These are phyloP conservation scores for Stagonosporopsis chrysanthemi DNA, from an alignment of 2,329 filamentous ascomycete species.

Conservation along the genomic window DNA sequence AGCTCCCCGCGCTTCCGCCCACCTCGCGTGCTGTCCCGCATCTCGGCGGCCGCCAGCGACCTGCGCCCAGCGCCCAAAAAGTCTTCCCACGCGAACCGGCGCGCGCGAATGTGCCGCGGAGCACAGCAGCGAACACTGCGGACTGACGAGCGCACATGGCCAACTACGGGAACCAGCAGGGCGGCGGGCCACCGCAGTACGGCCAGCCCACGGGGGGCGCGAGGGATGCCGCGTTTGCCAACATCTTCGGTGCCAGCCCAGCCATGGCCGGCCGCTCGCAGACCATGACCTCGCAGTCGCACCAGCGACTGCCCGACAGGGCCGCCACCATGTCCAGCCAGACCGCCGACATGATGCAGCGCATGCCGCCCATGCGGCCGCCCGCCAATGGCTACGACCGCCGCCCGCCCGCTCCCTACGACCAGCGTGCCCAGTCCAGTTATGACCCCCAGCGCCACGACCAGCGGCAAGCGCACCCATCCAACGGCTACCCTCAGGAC, in stretches of 20 bases:
- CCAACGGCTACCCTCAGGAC: slow-evolving; percentile 50
- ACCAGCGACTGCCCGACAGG: slow-evolving; percentile 69
- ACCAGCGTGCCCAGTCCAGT: slow-evolving; percentile 35
- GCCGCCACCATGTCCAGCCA: slow-evolving; percentile 71
- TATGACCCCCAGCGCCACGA: slow-evolving; percentile 41
- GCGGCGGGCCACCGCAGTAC: slow-evolving; percentile 60
- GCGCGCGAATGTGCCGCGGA: slow-evolving; percentile 37
- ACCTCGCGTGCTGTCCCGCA: slow-evolving; percentile 22
- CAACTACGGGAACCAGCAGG: slow-evolving; percentile 69
- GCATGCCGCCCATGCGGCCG: slow-evolving; percentile 68
- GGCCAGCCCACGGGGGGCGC: slow-evolving; percentile 65
- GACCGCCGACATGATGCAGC: slow-evolving; percentile 63
- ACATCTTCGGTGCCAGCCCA: slow-evolving; percentile 92
- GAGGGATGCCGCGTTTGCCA: slow-evolving; percentile 93
- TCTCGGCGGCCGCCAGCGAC: slow-evolving; percentile 17
- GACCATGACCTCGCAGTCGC: slow-evolving; percentile 86
- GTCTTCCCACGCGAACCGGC: slow-evolving; percentile 20
- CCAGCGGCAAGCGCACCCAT: slow-evolving; percentile 37
- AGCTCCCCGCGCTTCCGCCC: slow-evolving; percentile 15
- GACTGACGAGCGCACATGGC: slow-evolving; percentile 59
- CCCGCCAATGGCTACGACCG: slow-evolving; percentile 53
- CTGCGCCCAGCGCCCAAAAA: slow-evolving; percentile 24
- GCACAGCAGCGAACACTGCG: slow-evolving; percentile 20
- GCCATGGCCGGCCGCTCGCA: slow-evolving; percentile 80
- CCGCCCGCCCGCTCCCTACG: slow-evolving; percentile 41